Evolutionary conservation across 441 rosid species (phyloP), one percentile per base, ranked within the genome.

Genomic region (Erysimum cheiri): DNA sequence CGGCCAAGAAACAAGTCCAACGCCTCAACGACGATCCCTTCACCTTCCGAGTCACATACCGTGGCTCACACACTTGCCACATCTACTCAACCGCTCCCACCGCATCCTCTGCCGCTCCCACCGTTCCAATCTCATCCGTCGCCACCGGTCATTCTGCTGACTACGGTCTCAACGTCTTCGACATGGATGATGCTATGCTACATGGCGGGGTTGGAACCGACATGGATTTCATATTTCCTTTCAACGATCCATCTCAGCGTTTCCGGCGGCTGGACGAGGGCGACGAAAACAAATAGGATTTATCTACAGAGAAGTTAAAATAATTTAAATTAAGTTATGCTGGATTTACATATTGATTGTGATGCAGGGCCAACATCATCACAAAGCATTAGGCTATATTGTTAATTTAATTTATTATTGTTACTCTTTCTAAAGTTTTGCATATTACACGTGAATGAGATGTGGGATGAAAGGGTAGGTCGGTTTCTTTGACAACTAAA

Each of bases 1-100:
- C 87, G 0, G 98, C 97, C 32, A 93, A 93, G 79, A 93, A 89
- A 79, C 91, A 82, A 78, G 97, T 91, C 0, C 98, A 93, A 73
- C 86, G 96, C 6, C 76, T 89, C 2, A 83, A 89, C 56, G 73
- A 79, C 1, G 86, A 91, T 77, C 93, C 92, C 1, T 60, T 31
- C 75, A 88, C 82, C 3, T 88, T 84, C 50, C 81, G 84, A 59
- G 84, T 93, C 3, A 84, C 78, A 0, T 93, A 93, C 82, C 71
- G 82, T 5, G 83, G 83, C 17, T 78, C 82, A 3, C 98, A 93
- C 80, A 89, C 83, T 19, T 93, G 98, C 53, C 87, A 91, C 66
- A 78, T 87, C 81, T 81, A 92, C 2, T 69, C 74, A 69, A 75
- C 70, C 60, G 74, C 74, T 55, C 74, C 74, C 8, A 75, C 60